Percentiles rank a stretch among this genome's conserved stretches.
Evolutionary conservation across 768 basidiomycete species (phyloP).

Genomic region (Kwoniella sp.): DNA sequence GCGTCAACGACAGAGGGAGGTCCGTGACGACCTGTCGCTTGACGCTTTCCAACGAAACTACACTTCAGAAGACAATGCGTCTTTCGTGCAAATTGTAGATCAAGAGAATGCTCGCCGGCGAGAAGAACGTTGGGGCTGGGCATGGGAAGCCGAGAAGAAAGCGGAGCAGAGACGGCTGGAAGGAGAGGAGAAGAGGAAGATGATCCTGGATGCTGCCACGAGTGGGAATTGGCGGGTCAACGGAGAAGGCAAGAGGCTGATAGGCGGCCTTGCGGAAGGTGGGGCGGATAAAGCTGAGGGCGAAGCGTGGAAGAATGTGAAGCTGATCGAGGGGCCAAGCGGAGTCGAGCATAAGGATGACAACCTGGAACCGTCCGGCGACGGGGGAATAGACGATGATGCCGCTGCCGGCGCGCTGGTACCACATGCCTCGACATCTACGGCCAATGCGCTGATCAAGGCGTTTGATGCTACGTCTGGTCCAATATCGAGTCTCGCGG

Average conservation of each 20-base stretch:
- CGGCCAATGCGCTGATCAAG: constrained; percentile 31
- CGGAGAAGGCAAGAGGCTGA: constrained; percentile 48
- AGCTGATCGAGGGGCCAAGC: constrained; percentile 23
- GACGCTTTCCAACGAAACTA: constrained; percentile 87
- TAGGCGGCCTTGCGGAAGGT: constrained; percentile 60
- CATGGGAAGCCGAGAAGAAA: constrained; percentile 84
- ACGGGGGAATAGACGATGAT: background rate
- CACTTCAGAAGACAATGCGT: constrained; percentile 96
- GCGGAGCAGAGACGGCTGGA: constrained; percentile 62
- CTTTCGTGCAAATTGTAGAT: constrained; percentile 88
- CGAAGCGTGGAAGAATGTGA: constrained; percentile 57
- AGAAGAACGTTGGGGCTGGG: constrained; percentile 84
- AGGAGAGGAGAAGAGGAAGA: constrained; percentile 47
- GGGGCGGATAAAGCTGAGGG: constrained; percentile 69
- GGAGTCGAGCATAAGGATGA: background rate
- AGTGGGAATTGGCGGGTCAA: constrained; percentile 48
- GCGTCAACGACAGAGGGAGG: constrained; percentile 9
- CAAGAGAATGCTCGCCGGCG: constrained; percentile 77
- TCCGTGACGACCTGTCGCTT: constrained; percentile 65
- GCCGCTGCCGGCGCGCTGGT: constrained; percentile 15
- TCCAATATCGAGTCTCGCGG: constrained; percentile 18
- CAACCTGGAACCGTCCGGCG: constrained; percentile 20
- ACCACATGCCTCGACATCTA: constrained; percentile 15
- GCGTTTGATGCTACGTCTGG: background rate
- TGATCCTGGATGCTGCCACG: constrained; percentile 46